Percentiles rank a stretch among this genome's conserved stretches.
Evolutionary conservation across 345 rosid genomes (phyloP).

Genomic region (Euphorbia peplus): DNA sequence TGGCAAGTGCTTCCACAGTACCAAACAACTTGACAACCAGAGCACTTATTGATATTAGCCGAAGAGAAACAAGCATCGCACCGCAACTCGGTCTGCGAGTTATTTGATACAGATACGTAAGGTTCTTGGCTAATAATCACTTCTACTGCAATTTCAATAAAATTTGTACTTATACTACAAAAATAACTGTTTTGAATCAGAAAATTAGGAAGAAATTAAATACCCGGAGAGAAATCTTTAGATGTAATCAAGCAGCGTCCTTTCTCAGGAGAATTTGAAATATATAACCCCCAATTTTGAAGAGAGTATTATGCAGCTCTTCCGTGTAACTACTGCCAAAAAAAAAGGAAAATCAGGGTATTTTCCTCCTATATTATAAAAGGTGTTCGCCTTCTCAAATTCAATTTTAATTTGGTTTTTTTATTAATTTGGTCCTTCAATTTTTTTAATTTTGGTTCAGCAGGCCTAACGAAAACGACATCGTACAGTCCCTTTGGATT

Average conservation of each 20-base stretch:
- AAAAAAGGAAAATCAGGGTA: too few relatives aligned
- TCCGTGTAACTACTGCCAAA: too few relatives aligned
- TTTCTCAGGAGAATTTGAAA: conserved; percentile 46
- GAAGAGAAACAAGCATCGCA: conserved; percentile 67
- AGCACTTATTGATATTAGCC: conserved; percentile 60
- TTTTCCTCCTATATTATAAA: too few relatives aligned
- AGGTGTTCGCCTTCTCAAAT: too few relatives aligned
- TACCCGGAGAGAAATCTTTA: conserved; percentile 69
- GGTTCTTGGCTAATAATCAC: conserved; percentile 74
- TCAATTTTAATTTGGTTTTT: too few relatives aligned
- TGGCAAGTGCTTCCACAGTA: conserved; percentile 82
- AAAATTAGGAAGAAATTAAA: conserved; percentile 3
- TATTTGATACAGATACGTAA: conserved; percentile 57
- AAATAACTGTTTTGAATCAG: neutral
- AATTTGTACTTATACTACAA: neutral
- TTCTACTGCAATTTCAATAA: conserved; percentile 48
- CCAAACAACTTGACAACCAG: conserved; percentile 67
- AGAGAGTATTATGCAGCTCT: conserved; percentile 49
- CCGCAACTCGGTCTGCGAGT: conserved; percentile 38
- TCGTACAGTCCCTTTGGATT: too few relatives aligned
- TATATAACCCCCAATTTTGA: conserved; percentile 37
- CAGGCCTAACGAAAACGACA: too few relatives aligned
- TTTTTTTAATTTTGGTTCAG: too few relatives aligned
- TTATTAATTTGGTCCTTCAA: too few relatives aligned
- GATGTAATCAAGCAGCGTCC: conserved; percentile 67